phyloP scores from a whole-genome alignment of 331 rosid species.

The Quercus phellos region DNA sequence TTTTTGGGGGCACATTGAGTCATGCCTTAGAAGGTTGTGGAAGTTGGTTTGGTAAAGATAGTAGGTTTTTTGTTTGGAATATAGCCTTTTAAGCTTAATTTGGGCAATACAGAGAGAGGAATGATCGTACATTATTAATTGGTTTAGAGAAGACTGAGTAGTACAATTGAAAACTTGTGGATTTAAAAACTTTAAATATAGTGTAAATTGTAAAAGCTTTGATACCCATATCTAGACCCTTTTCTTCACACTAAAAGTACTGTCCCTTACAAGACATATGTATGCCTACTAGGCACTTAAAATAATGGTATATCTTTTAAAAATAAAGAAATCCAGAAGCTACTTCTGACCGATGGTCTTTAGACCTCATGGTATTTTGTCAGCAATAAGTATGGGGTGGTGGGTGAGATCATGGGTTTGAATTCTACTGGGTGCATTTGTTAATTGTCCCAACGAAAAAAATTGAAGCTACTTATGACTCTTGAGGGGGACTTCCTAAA shows the following conservation, averaged over 20 bases:
- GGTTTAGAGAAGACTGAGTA: background rate
- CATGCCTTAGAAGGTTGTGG: too few species aligned
- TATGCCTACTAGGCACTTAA: background rate
- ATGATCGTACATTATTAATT: background rate
- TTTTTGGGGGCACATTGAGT: too few species aligned
- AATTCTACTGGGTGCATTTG: background rate
- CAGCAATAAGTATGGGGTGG: background rate
- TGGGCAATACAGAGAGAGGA: too few species aligned
- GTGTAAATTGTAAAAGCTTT: too few species aligned
- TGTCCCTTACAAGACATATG: background rate
- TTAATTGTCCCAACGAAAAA: background rate
- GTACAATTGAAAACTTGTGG: background rate
- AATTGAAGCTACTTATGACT: background rate
- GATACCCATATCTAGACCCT: too few species aligned
- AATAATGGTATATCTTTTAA: background rate
- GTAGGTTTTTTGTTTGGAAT: too few species aligned
- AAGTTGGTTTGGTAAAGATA: too few species aligned
- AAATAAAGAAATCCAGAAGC: background rate
- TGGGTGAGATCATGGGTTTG: background rate
- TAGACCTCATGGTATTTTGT: background rate
- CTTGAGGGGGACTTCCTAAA: background rate
- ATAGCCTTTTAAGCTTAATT: too few species aligned
- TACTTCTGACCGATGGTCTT: background rate
- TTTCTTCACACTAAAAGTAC: too few species aligned
- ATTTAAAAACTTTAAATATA: background rate